Percentiles rank a stretch among this genome's conserved stretches.
Evolutionary conservation across 1,139 yeast species (phyloP).

Genomic region (Yamadazyma sp.): DNA sequence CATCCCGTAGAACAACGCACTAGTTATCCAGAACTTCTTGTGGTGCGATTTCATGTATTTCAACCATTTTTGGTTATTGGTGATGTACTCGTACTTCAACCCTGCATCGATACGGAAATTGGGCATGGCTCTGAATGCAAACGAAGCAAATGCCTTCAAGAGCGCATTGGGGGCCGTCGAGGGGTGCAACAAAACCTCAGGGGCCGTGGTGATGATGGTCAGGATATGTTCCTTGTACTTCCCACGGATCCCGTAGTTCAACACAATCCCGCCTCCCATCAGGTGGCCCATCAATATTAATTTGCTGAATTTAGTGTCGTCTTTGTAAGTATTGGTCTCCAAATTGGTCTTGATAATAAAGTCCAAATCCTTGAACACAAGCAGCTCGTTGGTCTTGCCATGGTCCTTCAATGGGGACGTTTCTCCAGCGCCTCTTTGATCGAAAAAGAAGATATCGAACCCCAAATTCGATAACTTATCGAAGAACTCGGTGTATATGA

Average conservation of each 20-base stretch:
- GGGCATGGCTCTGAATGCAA: constrained; percentile 54
- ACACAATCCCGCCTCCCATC: constrained; percentile 91
- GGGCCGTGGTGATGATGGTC: constrained; percentile 65
- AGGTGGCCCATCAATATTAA: constrained; percentile 78
- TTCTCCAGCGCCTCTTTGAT: constrained; percentile 87
- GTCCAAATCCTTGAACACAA: constrained; percentile 69
- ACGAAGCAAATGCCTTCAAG: constrained; percentile 45
- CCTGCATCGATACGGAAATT: constrained; percentile 55
- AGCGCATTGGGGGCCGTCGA: constrained; percentile 55
- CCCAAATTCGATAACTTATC: constrained; percentile 62
- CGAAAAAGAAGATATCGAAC: constrained; percentile 73
- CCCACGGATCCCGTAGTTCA: constrained; percentile 76
- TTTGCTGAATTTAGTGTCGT: constrained; percentile 46
- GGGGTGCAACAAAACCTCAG: constrained; percentile 63
- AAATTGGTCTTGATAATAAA: constrained; percentile 48
- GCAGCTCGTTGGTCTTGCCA: constrained; percentile 68
- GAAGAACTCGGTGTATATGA: constrained; percentile 55
- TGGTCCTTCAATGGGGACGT: constrained; percentile 60
- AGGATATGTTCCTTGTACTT: constrained; percentile 51
- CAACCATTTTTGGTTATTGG: constrained; percentile 52
- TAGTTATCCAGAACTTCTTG: constrained; percentile 42
- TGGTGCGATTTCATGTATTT: constrained; percentile 42
- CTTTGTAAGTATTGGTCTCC: constrained; percentile 15
- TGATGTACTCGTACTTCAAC: constrained; percentile 53
- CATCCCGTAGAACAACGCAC: constrained; percentile 58